Evolutionary conservation across 2,329 filamentous ascomycete species (phyloP).

Genomic region (Pyricularia grisea): DNA sequence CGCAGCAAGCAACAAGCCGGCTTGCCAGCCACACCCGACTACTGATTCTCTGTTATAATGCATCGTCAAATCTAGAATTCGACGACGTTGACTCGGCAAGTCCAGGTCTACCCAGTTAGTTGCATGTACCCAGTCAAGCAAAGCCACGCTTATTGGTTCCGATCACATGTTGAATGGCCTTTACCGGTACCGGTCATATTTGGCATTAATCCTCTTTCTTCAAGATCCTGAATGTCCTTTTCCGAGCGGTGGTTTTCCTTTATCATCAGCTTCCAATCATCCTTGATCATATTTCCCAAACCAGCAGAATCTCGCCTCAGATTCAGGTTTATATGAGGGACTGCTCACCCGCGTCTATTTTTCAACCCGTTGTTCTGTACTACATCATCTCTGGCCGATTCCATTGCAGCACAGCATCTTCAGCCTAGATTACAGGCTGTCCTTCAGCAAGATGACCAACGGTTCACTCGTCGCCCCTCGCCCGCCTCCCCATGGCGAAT

Average conservation of each 20-base stretch:
- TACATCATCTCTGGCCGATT: not conserved
- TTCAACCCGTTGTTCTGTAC: not conserved
- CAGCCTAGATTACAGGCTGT: not conserved
- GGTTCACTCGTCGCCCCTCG: not conserved
- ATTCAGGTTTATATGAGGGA: not conserved
- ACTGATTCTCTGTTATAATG: conserved; percentile 1
- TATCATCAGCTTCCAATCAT: not conserved
- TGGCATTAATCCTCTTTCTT: not conserved
- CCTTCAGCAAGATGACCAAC: not conserved
- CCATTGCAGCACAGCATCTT: not conserved
- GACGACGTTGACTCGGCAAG: not conserved
- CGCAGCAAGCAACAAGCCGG: not conserved
- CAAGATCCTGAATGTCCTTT: not conserved
- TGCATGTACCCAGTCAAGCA: not conserved
- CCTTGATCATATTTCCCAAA: not conserved
- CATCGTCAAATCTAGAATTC: not conserved
- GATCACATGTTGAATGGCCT: not conserved
- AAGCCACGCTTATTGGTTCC: not conserved
- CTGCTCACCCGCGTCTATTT: not conserved
- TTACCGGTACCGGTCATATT: not conserved
- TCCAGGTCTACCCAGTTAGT: not conserved
- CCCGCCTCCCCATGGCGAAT: not conserved
- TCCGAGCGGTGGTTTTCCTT: not conserved
- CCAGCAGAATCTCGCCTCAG: not conserved
- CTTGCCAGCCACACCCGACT: not conserved